Percentiles rank a stretch among this genome's conserved stretches.
phyloP scores from a whole-genome alignment of 2,329 filamentous ascomycete genomes.

The Xylariaceae sp. region DNA sequence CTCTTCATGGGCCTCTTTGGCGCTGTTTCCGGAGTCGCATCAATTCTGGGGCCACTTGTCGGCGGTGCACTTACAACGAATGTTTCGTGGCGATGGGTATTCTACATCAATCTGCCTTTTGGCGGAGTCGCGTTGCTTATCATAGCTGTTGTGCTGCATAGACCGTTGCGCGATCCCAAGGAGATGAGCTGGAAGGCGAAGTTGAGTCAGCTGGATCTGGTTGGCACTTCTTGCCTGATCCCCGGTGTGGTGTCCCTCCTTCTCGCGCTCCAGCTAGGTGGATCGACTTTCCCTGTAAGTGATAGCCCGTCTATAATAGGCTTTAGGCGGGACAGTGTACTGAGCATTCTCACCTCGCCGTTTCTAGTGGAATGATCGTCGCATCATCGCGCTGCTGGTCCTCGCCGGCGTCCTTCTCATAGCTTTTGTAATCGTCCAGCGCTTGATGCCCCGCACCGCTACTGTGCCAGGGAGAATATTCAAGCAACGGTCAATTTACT shows the following conservation, averaged over 20 bases:
- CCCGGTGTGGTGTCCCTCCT: conserved; percentile 28
- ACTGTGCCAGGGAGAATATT: conserved; percentile 39
- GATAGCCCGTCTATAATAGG: not conserved
- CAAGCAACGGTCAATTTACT: conserved; percentile 35
- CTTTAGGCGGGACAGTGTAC: not conserved
- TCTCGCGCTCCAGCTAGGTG: conserved; percentile 32
- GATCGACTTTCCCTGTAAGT: conserved; percentile 28
- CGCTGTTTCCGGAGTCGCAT: conserved; percentile 31
- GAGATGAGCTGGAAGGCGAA: conserved; percentile 17
- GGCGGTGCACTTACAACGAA: conserved; percentile 34
- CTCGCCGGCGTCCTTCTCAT: conserved; percentile 36
- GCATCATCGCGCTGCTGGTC: conserved; percentile 40
- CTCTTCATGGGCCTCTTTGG: conserved; percentile 32
- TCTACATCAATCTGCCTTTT: conserved; percentile 36
- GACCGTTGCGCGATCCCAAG: conserved; percentile 12
- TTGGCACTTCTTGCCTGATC: conserved; percentile 23
- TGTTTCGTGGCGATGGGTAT: conserved; percentile 34
- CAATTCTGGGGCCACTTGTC: conserved; percentile 33
- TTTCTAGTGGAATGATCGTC: conserved; percentile 35
- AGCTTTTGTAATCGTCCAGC: conserved; percentile 37
- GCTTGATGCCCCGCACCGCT: conserved; percentile 31
- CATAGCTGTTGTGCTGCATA: conserved; percentile 22
- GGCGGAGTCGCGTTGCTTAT: conserved; percentile 27
- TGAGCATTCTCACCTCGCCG: conserved; percentile 13
- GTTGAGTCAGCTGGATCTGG: conserved; percentile 24